Conservation (phyloP, 345 rosid species). For the Microcos paniculata region DNA sequence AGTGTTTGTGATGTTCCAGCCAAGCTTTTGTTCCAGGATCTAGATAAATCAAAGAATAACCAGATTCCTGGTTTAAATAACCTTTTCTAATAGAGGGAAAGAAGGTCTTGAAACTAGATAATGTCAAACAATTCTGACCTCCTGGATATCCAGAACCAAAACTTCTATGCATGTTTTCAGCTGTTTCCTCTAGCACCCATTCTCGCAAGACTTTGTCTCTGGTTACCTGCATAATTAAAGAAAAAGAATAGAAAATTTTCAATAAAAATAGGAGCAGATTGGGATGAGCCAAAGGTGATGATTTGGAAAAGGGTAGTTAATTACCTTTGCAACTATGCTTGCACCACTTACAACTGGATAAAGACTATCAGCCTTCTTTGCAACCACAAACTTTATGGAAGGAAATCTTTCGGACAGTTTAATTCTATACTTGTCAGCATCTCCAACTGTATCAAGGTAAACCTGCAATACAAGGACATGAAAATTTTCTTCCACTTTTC, state of each 20-base stretch:
- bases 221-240: conserved; percentile 57
- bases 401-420: conserved; percentile 82
- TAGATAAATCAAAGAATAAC: conserved; percentile 28
- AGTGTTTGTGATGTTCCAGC: conserved; percentile 70
- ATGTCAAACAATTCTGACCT: conserved; percentile 40
- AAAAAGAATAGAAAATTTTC: background rate
- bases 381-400: conserved; percentile 77
- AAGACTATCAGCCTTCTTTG: conserved; percentile 97
- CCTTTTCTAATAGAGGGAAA: background rate
- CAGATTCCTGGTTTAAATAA: conserved; percentile 13
- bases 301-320: background rate
- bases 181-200: conserved; percentile 82
- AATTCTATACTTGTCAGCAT: conserved; percentile 75
- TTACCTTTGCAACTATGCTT: conserved; percentile 97
- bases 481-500: conserved; percentile 10
- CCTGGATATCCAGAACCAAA: conserved; percentile 99
- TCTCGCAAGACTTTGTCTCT: conserved; percentile 86
- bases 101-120: background rate
- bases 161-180: conserved; percentile 60
- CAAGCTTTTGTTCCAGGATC: conserved; percentile 94
- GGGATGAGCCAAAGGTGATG: background rate
- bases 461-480: conserved; percentile 45
- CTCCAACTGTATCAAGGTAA: conserved; percentile 92
- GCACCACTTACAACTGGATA: conserved; percentile 97
- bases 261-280: background rate